Conservation (phyloP, 495 filamentous ascomycete genomes). For the Endocarpon pusillum region DNA sequence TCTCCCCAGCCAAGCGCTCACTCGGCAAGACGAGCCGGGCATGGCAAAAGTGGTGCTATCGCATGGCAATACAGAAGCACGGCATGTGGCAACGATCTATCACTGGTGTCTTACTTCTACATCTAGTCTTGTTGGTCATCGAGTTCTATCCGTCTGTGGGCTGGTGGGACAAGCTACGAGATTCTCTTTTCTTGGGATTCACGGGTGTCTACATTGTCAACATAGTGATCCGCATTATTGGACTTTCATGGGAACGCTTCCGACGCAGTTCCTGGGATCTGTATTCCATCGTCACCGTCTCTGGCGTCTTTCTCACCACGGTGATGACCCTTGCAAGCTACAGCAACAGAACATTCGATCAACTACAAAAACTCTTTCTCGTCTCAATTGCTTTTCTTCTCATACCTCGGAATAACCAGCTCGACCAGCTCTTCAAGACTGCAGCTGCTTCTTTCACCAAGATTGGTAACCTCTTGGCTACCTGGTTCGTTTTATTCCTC, state of each 20-base stretch:
- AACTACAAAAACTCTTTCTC: conserved; percentile 83
- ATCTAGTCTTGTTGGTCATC: conserved; percentile 65
- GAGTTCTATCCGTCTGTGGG: conserved; percentile 64
- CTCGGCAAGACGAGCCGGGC: conserved; percentile 51
- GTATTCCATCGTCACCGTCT: conserved; percentile 70
- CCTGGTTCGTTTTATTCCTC: conserved; percentile 92
- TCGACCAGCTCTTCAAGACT: conserved; percentile 98
- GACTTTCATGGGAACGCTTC: conserved; percentile 86
- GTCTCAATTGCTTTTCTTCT: conserved; percentile 81
- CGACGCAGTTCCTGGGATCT: conserved; percentile 90
- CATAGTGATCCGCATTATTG: conserved; percentile 66
- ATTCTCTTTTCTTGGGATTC: conserved; percentile 65
- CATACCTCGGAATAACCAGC: conserved; percentile 90
- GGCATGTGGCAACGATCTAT: conserved; percentile 79
- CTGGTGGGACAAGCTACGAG: conserved; percentile 47
- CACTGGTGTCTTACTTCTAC: conserved; percentile 60
- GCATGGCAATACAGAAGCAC: conserved; percentile 81
- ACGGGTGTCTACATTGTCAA: conserved; percentile 76
- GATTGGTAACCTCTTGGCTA: conserved; percentile 85
- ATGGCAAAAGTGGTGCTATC: conserved; percentile 89
- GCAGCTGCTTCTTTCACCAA: conserved; percentile 85
- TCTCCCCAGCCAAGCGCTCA: conserved; percentile 79
- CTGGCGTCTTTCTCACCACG: conserved; percentile 65
- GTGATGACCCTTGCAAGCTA: conserved; percentile 26
- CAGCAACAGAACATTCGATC: conserved; percentile 42